A percentile compares a stretch with the other conserved stretches of the same genome.
phyloP scores from a whole-genome alignment of 768 basidiomycete genomes.

The Mycena metata region DNA sequence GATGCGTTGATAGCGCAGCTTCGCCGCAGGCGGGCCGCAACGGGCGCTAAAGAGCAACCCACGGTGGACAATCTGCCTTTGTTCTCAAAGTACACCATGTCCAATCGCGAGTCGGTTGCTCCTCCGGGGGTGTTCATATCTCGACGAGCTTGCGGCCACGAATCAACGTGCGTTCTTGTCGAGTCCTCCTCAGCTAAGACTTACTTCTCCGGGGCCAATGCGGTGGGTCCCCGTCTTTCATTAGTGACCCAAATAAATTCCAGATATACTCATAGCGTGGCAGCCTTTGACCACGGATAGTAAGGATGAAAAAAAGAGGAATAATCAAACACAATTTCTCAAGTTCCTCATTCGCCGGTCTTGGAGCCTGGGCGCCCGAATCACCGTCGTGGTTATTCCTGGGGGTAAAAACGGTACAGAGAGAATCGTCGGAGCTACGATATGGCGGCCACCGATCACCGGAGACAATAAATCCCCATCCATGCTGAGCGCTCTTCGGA shows the following conservation, averaged over 20 bases:
- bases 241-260: no score
- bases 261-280: no score
- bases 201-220: constrained; percentile 4
- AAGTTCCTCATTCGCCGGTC: constrained; percentile 11
- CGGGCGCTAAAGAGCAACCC: no score
- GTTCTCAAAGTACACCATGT: no score
- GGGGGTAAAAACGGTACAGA: neutral
- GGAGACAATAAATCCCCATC: constrained; percentile 4
- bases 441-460: constrained; percentile 22
- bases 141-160: constrained; percentile 11
- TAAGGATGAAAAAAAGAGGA: constrained; percentile 2
- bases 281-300: constrained; percentile 14
- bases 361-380: constrained; percentile 9
- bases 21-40: no score
- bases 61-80: no score
- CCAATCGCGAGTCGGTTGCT: no score
- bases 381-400: constrained; percentile 5
- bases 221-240: neutral
- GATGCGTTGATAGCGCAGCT: no score
- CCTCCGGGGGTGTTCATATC: no score
- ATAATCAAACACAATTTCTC: constrained; percentile 3
- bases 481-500: constrained; percentile 4
- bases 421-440: neutral
- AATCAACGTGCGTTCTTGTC: constrained; percentile 3
- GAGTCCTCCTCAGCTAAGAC: constrained; percentile 12